A percentile compares a stretch with the other conserved stretches of the same genome.
phyloP scores from a whole-genome alignment of 164 flowering plant genomes.

The Warburgia ugandensis region DNA sequence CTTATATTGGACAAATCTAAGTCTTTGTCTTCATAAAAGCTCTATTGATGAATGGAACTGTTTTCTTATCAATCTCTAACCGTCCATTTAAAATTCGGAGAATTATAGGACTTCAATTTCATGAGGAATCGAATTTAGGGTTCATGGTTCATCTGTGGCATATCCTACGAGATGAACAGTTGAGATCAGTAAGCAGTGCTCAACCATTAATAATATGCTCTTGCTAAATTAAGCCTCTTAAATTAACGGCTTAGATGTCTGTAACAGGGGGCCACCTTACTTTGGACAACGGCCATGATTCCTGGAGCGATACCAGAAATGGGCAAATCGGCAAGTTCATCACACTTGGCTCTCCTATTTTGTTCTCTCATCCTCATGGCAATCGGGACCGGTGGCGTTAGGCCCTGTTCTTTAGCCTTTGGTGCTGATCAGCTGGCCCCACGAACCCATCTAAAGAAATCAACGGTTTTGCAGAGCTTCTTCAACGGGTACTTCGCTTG shows the following conservation, averaged over 20 bases:
- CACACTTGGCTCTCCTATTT: conserved; percentile 24
- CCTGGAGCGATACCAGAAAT: conserved; percentile 31
- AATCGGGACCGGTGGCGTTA: neutral
- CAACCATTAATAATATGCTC: no score
- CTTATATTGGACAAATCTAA: no score
- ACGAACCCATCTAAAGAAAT: conserved; percentile 18
- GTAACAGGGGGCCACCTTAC: conserved; percentile 38
- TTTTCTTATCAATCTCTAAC: no score
- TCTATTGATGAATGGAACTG: no score
- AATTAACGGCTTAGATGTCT: neutral
- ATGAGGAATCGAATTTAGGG: no score
- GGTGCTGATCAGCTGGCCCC: conserved; percentile 12
- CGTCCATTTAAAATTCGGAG: no score
- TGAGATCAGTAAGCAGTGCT: no score
- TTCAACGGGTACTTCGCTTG: conserved; percentile 48
- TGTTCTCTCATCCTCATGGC: conserved; percentile 25
- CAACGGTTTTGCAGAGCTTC: conserved; percentile 33
- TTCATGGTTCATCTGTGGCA: no score
- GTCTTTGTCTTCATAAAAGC: no score
- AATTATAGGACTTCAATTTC: no score
- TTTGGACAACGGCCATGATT: conserved; percentile 36
- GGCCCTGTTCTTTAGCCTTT: neutral
- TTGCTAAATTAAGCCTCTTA: neutral
- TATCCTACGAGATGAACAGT: no score
- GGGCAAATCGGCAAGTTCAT: conserved; percentile 13